These are phyloP conservation scores for Phytophthora brassicae DNA, from an alignment of 352 stramenopile genomes.

Conservation along the genomic window DNA sequence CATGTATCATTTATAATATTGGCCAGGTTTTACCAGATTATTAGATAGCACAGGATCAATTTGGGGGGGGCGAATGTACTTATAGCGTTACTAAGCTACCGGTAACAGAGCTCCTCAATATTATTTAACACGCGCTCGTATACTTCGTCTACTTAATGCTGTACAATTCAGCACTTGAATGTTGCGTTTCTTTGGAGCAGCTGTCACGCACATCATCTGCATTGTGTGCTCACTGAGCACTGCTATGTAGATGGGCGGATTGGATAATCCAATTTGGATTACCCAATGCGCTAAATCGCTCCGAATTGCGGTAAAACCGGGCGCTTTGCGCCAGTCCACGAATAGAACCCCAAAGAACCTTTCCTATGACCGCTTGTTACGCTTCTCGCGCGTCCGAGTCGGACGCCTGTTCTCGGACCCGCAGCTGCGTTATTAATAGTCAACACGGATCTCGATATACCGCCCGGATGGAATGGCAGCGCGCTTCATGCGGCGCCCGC, in stretches of 20 bases:
- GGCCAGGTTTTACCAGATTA: too few relatives aligned
- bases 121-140: not conserved
- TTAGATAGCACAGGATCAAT: too few relatives aligned
- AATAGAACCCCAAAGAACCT: conserved; percentile 21
- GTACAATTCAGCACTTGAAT: conserved; percentile 4
- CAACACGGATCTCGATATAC: not conserved
- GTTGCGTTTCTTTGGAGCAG: conserved; percentile 25
- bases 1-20: too few relatives aligned
- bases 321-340: not conserved
- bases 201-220: too few relatives aligned
- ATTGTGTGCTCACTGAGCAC: too few relatives aligned
- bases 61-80: too few relatives aligned
- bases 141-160: conserved; percentile 22
- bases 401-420: conserved; percentile 20
- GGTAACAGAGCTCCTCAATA: too few relatives aligned
- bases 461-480: too few relatives aligned
- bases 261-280: conserved; percentile 20
- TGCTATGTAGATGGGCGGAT: too few relatives aligned
- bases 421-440: not conserved
- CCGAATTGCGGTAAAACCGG: conserved; percentile 9
- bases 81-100: too few relatives aligned
- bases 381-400: too few relatives aligned
- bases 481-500: too few relatives aligned
- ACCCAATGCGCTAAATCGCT: conserved; percentile 14
- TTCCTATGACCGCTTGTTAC: conserved; percentile 16